A percentile compares a stretch with the other conserved stretches of the same genome.
These are phyloP conservation scores for Curvularia hawaiiensis DNA, from an alignment of 2,329 filamentous ascomycete species.

Conservation along the genomic window DNA sequence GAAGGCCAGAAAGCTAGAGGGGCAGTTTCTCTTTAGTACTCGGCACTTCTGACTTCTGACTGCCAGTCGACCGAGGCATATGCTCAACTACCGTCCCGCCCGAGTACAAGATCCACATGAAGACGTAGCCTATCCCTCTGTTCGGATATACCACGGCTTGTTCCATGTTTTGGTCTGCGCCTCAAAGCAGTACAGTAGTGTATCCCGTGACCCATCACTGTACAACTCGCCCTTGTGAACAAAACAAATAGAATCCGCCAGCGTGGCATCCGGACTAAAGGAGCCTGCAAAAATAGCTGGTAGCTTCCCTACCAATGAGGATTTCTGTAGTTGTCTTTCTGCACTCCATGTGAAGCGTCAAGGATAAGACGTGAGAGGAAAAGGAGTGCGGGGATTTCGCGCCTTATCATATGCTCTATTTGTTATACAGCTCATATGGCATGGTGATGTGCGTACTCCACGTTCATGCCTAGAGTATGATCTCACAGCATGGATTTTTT, in stretches of 20 bases:
- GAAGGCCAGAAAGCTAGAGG: neutral
- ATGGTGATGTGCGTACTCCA: neutral
- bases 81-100: slow-evolving; percentile 7
- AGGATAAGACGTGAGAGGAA: neutral
- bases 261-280: neutral
- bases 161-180: slow-evolving; percentile 18
- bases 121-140: slow-evolving; percentile 5
- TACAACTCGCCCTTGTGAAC: neutral
- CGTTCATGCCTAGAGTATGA: neutral
- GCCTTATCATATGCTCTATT: neutral
- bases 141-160: slow-evolving; percentile 17
- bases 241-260: neutral
- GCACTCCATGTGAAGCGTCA: neutral
- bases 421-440: neutral
- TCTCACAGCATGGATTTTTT: neutral
- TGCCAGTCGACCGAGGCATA: neutral
- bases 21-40: slow-evolving; percentile 21
- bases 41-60: neutral
- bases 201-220: neutral
- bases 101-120: slow-evolving; percentile 16
- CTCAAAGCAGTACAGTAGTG: slow-evolving; percentile 2
- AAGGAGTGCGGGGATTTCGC: neutral
- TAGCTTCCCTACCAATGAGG: neutral
- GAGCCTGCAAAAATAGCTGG: neutral
- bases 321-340: neutral